Percentiles rank a stretch among this genome's conserved stretches.
Conservation (phyloP, 139 green algal species). For the Chlamydomonas schloesseri region DNA sequence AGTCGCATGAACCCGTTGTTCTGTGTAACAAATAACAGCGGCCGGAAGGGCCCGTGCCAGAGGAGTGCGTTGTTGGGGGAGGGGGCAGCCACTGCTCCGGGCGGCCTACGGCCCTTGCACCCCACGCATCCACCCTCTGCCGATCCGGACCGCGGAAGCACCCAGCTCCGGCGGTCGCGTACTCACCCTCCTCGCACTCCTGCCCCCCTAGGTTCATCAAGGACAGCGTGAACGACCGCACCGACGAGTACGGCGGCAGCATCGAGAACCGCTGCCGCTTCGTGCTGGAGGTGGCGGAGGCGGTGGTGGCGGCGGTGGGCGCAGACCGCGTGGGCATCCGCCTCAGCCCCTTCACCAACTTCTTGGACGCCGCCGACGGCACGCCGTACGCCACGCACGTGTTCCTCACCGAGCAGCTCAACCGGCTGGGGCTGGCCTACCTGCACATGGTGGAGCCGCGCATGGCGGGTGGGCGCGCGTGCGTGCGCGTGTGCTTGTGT, state of each 20-base stretch:
- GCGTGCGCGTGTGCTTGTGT: too few species aligned
- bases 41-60: too few species aligned
- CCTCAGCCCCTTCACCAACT: slow-evolving; percentile 75
- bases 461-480: slow-evolving; percentile 37
- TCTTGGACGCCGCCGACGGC: slow-evolving; percentile 55
- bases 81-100: too few species aligned
- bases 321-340: slow-evolving; percentile 77
- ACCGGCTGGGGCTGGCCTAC: slow-evolving; percentile 75
- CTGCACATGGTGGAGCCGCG: slow-evolving; percentile 83
- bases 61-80: too few species aligned
- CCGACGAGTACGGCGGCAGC: slow-evolving; percentile 77
- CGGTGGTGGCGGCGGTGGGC: slow-evolving; percentile 66
- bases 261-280: slow-evolving; percentile 74
- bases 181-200: too few species aligned
- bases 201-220: slow-evolving; percentile 4
- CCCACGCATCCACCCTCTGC: too few species aligned
- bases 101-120: too few species aligned
- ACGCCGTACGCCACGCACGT: slow-evolving; percentile 49
- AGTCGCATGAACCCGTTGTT: too few species aligned
- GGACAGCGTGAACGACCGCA: slow-evolving; percentile 69
- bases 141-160: too few species aligned
- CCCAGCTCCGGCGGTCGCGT: too few species aligned
- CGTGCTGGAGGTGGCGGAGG: slow-evolving; percentile 65
- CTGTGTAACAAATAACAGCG: too few species aligned
- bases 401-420: slow-evolving; percentile 81